A percentile compares a stretch with the other conserved stretches of the same genome.
Evolutionary conservation across 495 filamentous ascomycete species (phyloP).

Genomic region (Penicillium malachiteum): DNA sequence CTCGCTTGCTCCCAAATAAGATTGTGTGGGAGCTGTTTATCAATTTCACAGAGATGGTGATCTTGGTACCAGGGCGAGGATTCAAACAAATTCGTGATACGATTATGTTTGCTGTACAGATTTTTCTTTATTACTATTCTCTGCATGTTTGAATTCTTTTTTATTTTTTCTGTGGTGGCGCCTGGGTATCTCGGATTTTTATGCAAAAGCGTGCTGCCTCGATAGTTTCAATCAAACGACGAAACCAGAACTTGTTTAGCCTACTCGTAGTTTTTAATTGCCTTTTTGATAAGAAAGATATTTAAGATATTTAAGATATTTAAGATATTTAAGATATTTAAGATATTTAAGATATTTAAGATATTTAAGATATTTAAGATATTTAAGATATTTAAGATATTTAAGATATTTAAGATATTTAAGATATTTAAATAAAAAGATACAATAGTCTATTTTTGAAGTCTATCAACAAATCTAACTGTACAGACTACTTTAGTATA

Average conservation of each 20-base stretch:
- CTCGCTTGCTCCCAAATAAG: constrained; percentile 7
- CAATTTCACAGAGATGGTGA: neutral
- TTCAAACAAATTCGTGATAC: constrained; percentile 25
- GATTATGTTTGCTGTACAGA: constrained; percentile 36
- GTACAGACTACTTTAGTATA: neutral
- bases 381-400: neutral
- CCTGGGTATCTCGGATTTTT: constrained; percentile 30
- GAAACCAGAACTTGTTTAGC: constrained; percentile 16
- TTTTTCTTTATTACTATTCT: constrained; percentile 14
- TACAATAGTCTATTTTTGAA: constrained; percentile 1
- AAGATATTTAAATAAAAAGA: neutral
- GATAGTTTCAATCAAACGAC: constrained; percentile 37
- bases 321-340: neutral
- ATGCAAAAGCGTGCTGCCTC: constrained; percentile 26
- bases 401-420: neutral
- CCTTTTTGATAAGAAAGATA: neutral
- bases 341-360: neutral
- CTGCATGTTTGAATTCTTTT: constrained; percentile 12
- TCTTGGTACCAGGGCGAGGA: constrained; percentile 6
- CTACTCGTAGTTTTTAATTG: neutral
- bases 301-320: neutral
- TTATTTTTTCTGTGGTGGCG: constrained; percentile 27
- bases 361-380: neutral
- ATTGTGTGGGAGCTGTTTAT: neutral
- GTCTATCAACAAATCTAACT: constrained; percentile 12